These are phyloP conservation scores for Neoascochyta sp. DNA, from an alignment of 2,329 filamentous ascomycete genomes.

Conservation along the genomic window DNA sequence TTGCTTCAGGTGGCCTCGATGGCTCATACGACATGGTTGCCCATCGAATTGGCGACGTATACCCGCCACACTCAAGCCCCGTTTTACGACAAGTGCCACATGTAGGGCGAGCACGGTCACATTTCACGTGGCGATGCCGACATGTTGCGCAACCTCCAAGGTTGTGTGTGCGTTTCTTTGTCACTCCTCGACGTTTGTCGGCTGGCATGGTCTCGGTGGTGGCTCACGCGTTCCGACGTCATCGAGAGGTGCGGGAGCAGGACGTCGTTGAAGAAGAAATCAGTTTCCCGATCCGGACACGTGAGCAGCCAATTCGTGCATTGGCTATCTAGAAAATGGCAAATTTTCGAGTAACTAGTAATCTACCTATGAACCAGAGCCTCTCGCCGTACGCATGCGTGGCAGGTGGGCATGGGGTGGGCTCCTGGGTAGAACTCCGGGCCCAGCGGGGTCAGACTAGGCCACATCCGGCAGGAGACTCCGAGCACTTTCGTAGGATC, in stretches of 20 bases:
- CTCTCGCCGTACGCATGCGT: background rate
- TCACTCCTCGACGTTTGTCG: slow-evolving; percentile 5
- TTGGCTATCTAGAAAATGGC: too few relatives aligned
- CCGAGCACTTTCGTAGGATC: too few relatives aligned
- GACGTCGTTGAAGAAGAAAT: background rate
- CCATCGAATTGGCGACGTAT: slow-evolving; percentile 11
- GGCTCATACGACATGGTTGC: slow-evolving; percentile 9
- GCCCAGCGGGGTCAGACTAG: slow-evolving; percentile 4
- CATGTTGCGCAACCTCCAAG: slow-evolving; percentile 12
- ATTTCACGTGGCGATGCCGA: slow-evolving; percentile 11
- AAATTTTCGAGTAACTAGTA: too few relatives aligned
- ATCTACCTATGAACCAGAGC: too few relatives aligned
- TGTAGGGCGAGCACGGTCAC: slow-evolving; percentile 6
- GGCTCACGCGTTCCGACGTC: slow-evolving; percentile 3
- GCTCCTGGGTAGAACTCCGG: slow-evolving; percentile 2
- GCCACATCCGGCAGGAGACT: slow-evolving; percentile 4
- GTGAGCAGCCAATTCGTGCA: background rate
- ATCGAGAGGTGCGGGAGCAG: slow-evolving; percentile 1
- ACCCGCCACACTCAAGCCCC: slow-evolving; percentile 8
- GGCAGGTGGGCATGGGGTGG: too few relatives aligned
- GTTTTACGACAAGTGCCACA: slow-evolving; percentile 8
- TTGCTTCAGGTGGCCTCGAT: slow-evolving; percentile 1
- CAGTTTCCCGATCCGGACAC: background rate
- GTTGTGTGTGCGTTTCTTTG: slow-evolving; percentile 12
- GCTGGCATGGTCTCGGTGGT: slow-evolving; percentile 4